Base-by-base conservation (phyloP, 2,329 filamentous ascomycete species). In the Pyricularia sp. region DNA sequence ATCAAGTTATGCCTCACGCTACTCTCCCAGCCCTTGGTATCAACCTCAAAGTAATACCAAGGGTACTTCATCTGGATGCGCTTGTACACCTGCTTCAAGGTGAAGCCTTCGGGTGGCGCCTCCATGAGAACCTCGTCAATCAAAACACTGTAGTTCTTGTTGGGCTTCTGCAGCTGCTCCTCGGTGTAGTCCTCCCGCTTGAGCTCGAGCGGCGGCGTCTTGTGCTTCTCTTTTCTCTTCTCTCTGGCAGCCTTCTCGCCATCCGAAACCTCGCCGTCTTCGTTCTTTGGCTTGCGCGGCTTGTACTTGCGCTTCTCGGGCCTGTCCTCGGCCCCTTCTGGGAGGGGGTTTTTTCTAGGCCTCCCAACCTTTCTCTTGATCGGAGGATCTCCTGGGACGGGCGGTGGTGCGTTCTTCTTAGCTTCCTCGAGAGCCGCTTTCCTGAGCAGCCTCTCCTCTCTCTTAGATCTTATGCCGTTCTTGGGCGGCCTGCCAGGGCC, bases 401-500 rank as follows among this genome's bases (percentile, higher is more conserved):
- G 79, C 69, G 83, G 83, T 10, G 84, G 82, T 26, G 83, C 36
- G 82, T 72, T 4, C 74, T 86, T 84, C 77, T 84, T 84, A 26
- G 82, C 83, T 72, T 78, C 78, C 70, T 85, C 84, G 71, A 83
- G 81, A 59, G 80, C 78, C 70, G 84, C 81, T 76, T 89, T 90
- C 79, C 89, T 87, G 9, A 88, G 83, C 65, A 88, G 77, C 23
- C 87, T 83, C 72, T 89, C 85, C 74, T 93, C 90, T 69, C 92
- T 84, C 78, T 93, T 93, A 1, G 91, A 94, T 87, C 93, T 92
- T 75, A 93, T 85, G 31, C 92, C 92, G 74, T 94, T 91, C 80
- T 94, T 94, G 0, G 92, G 92, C 25, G 92, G 92, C 68, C 92
- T 83, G n/a, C 92, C 92, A 11, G 92, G 92, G 17, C 92, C 92